A percentile compares a stretch with the other conserved stretches of the same genome.
Conservation (phyloP, 2,329 filamentous ascomycete species). For the Trichoderma cornu-damae region DNA sequence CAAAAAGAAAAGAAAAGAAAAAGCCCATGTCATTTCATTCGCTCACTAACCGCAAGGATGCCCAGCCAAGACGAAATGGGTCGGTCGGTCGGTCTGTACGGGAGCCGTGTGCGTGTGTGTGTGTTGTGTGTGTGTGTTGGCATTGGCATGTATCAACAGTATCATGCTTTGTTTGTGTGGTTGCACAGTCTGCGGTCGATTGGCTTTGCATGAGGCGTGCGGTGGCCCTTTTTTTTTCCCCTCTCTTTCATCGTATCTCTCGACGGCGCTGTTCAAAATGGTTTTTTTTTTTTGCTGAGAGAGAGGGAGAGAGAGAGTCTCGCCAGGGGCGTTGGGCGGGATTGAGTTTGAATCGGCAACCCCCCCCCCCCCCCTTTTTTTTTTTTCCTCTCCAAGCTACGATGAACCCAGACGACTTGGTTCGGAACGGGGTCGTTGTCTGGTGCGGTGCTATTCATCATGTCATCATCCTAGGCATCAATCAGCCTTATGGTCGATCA, state of each 20-base stretch:
- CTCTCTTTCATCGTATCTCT: no score
- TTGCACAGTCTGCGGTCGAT: background rate
- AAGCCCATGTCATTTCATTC: background rate
- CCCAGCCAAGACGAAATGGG: constrained; percentile 3
- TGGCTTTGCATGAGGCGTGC: background rate
- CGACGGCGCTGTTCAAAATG: no score
- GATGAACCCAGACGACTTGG: background rate
- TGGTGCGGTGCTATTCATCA: background rate
- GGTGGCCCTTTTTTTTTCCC: no score
- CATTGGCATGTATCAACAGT: no score
- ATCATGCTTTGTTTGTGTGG: background rate
- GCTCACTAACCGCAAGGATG: constrained; percentile 1
- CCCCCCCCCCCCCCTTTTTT: no score
- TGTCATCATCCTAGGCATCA: no score
- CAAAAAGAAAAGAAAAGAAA: no score
- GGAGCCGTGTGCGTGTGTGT: background rate
- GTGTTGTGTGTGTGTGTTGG: no score
- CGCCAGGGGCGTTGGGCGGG: background rate
- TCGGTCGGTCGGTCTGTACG: background rate
- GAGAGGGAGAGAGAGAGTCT: no score
- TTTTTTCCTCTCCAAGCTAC: background rate
- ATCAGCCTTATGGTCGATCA: constrained; percentile 5
- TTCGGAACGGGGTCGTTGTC: background rate
- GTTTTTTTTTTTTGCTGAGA: no score
- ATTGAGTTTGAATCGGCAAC: background rate